phyloP scores from a whole-genome alignment of 1,284 basidiomycete genomes.

The Hymenochaete sp. region DNA sequence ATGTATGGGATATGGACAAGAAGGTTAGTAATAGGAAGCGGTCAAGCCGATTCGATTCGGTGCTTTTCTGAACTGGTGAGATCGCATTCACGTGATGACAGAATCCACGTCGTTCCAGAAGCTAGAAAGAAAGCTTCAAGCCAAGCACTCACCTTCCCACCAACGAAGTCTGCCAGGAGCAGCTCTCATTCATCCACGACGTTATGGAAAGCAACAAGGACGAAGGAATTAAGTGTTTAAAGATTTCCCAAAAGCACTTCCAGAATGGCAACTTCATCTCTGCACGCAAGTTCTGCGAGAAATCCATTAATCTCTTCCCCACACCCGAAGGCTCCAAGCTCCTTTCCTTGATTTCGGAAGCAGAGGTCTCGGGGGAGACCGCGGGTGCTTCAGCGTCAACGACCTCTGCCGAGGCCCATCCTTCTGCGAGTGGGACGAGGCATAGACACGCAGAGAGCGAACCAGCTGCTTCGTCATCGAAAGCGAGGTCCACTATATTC shows the following conservation, averaged over 20 bases:
- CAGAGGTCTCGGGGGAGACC: conserved; percentile 40
- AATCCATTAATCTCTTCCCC: conserved; percentile 78
- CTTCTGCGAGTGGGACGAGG: conserved; percentile 58
- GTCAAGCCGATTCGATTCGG: too few species aligned
- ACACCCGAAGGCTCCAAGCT: conserved; percentile 73
- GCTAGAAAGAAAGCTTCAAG: too few species aligned
- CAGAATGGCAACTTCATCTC: conserved; percentile 63
- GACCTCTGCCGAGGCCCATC: conserved; percentile 52
- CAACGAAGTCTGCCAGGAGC: conserved; percentile 9
- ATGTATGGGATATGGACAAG: too few species aligned
- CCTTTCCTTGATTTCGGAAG: conserved; percentile 46
- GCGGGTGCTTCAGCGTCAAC: conserved; percentile 33
- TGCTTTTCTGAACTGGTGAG: too few species aligned
- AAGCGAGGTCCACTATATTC: too few species aligned
- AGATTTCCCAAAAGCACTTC: conserved; percentile 68
- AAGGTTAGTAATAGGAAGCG: too few species aligned
- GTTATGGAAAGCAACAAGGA: conserved; percentile 85
- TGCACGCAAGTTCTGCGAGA: conserved; percentile 86
- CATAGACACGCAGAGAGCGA: conserved; percentile 34
- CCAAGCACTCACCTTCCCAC: too few species aligned
- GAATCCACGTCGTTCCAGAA: too few species aligned
- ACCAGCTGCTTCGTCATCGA: conserved; percentile 26
- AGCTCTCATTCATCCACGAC: conserved; percentile 5
- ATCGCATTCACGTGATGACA: too few species aligned
- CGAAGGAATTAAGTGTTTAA: conserved; percentile 74